Conservation (phyloP, 2,329 filamentous ascomycete species). For the Chaetomiaceae sp. region DNA sequence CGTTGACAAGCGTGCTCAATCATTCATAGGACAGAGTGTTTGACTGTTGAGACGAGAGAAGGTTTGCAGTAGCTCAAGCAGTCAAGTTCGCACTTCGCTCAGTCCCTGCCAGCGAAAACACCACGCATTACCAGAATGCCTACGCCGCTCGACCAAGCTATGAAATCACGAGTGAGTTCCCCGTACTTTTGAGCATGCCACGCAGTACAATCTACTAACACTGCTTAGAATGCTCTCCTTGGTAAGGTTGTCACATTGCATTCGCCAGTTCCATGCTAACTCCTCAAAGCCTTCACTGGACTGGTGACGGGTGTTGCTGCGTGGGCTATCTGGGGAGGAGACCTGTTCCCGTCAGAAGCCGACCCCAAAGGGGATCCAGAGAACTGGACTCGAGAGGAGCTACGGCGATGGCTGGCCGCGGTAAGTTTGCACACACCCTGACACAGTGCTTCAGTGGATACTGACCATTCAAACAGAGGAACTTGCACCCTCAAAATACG, state of each 20-base stretch:
- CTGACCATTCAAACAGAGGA: slow-evolving; percentile 33
- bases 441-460: not conserved
- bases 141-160: slow-evolving; percentile 60
- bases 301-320: slow-evolving; percentile 74
- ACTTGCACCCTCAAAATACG: slow-evolving; percentile 38
- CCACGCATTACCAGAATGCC: too few species aligned
- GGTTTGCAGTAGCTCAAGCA: too few species aligned
- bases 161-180: slow-evolving; percentile 59
- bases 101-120: too few species aligned
- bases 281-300: slow-evolving; percentile 65
- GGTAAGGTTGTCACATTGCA: slow-evolving; percentile 40
- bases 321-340: slow-evolving; percentile 80
- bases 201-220: not conserved
- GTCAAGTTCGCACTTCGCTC: too few species aligned
- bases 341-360: slow-evolving; percentile 67
- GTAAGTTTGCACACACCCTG: slow-evolving; percentile 47
- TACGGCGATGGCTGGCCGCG: slow-evolving; percentile 71
- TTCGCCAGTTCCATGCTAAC: slow-evolving; percentile 20
- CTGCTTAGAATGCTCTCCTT: slow-evolving; percentile 58
- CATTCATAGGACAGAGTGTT: too few species aligned
- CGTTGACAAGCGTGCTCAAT: slow-evolving; percentile 2
- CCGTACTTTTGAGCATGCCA: not conserved
- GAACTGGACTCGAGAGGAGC: slow-evolving; percentile 71
- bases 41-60: too few species aligned
- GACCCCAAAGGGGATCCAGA: slow-evolving; percentile 72